phyloP scores from a whole-genome alignment of 164 flowering plant genomes.

The Echeveria elegans region DNA sequence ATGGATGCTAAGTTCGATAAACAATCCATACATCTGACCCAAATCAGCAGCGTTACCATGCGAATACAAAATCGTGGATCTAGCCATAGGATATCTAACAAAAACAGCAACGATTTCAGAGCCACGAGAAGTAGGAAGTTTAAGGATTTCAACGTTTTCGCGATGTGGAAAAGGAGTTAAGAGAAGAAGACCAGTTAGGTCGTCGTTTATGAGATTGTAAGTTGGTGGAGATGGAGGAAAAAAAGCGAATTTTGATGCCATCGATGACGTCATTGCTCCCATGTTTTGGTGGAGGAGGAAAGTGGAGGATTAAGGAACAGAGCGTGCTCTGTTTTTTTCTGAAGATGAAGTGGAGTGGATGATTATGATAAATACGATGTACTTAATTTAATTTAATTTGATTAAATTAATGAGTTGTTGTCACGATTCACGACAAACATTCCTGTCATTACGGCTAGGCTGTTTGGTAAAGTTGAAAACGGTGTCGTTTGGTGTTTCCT shows the following conservation, averaged over 20 bases:
- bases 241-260: constrained; percentile 94
- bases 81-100: constrained; percentile 77
- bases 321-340: constrained; percentile 6
- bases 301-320: not conserved
- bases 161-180: constrained; percentile 67
- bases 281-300: constrained; percentile 15
- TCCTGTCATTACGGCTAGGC: not conserved
- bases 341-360: not conserved
- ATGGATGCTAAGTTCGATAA: constrained; percentile 76
- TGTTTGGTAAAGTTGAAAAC: not conserved
- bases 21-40: constrained; percentile 96
- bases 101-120: constrained; percentile 73
- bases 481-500: constrained; percentile 7
- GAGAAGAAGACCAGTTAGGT: constrained; percentile 43
- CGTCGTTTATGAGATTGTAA: constrained; percentile 59
- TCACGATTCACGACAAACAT: constrained; percentile 4
- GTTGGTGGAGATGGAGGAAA: constrained; percentile 88
- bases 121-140: constrained; percentile 55
- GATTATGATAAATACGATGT: not conserved
- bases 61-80: constrained; percentile 76
- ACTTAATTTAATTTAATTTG: not conserved
- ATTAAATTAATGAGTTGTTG: not conserved
- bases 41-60: constrained; percentile 98
- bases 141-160: constrained; percentile 75
- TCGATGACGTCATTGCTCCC: constrained; percentile 94